Conservation (phyloP, 129 eudicot species). For the Mikania micrantha region DNA sequence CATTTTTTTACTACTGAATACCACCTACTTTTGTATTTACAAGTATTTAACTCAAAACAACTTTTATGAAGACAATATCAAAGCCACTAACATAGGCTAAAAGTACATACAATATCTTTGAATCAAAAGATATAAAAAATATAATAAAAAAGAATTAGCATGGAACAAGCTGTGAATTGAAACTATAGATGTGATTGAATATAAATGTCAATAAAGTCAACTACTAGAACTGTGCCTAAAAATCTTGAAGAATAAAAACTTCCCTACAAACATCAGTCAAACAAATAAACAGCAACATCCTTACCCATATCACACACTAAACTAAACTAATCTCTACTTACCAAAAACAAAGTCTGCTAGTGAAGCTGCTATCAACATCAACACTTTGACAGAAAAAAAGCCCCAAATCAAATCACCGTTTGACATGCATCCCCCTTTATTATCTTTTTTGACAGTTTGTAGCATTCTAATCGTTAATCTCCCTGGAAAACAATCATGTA, state of each 20-base stretch:
- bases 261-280: constrained; percentile 11
- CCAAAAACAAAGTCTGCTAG: constrained; percentile 18
- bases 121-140: no score
- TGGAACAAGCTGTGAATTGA: background rate
- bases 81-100: no score
- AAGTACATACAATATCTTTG: no score
- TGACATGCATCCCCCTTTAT: background rate
- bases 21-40: no score
- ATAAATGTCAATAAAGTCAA: background rate
- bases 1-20: no score
- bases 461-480: constrained; percentile 16
- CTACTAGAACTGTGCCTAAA: constrained; percentile 19
- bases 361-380: constrained; percentile 11
- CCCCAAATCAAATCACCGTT: background rate
- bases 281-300: background rate
- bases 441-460: constrained; percentile 6
- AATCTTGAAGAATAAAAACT: constrained; percentile 1
- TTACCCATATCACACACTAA: background rate
- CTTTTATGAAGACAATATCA: no score
- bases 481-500: constrained; percentile 10
- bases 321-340: constrained; percentile 13
- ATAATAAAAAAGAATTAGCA: background rate
- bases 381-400: no score
- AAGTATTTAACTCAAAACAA: no score
- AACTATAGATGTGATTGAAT: background rate